A percentile compares a stretch with the other conserved stretches of the same genome.
These are phyloP conservation scores for Populus tremula DNA, from an alignment of 345 rosid species.

Conservation along the genomic window DNA sequence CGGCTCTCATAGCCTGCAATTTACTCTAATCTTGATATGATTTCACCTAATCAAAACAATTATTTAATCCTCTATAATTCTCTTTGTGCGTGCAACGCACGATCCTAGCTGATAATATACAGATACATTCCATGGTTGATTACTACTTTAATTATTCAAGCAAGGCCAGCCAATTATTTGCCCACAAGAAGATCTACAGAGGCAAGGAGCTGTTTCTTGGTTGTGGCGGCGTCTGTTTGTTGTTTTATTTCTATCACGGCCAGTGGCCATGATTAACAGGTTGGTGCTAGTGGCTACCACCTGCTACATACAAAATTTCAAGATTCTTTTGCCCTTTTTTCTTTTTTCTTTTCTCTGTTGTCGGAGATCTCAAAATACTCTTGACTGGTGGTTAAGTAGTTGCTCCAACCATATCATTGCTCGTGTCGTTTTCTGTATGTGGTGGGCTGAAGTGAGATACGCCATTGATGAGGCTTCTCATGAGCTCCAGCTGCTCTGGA, in stretches of 20 bases:
- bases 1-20: neutral
- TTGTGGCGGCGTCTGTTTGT: no score
- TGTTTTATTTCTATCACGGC: neutral
- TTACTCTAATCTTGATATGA: neutral
- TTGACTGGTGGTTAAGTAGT: no score
- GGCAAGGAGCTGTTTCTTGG: neutral
- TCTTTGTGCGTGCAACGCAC: slow-evolving; percentile 15
- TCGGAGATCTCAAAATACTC: neutral
- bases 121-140: neutral
- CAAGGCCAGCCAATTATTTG: neutral
- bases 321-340: neutral
- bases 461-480: neutral
- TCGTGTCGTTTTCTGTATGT: neutral
- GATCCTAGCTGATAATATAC: slow-evolving; percentile 4
- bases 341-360: neutral
- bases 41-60: neutral
- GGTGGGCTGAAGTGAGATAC: neutral
- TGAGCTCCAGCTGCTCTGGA: no score
- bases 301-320: neutral
- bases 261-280: neutral
- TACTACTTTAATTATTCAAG: neutral
- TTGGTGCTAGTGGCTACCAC: neutral
- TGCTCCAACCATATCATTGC: neutral
- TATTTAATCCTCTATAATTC: neutral
- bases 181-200: neutral